A percentile compares a stretch with the other conserved stretches of the same genome.
Conservation (phyloP, 768 basidiomycete species). For the Collybiopsis luxurians region DNA sequence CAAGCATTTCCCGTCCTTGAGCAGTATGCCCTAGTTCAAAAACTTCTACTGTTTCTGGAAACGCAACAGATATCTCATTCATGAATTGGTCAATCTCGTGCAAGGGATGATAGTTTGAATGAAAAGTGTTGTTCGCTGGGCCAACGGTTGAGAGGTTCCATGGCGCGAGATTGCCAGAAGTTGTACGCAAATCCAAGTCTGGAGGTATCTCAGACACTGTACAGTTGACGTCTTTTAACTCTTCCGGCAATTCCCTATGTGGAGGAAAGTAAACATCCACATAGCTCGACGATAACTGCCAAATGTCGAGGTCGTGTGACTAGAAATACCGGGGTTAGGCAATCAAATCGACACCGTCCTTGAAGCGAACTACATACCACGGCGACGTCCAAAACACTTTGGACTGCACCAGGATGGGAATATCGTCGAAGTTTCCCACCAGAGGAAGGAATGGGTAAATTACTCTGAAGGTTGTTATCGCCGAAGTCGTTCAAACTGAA, state of each 20-base stretch:
- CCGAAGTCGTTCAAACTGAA: no score
- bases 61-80: constrained; percentile 37
- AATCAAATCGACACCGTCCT: background rate
- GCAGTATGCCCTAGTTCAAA: constrained; percentile 52
- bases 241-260: constrained; percentile 17
- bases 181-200: constrained; percentile 15
- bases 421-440: background rate
- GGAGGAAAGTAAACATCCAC: constrained; percentile 49
- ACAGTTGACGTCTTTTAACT: constrained; percentile 19
- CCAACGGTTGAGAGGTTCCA: constrained; percentile 23
- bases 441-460: background rate
- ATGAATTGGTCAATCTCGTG: constrained; percentile 54
- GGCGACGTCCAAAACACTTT: background rate
- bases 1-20: constrained; percentile 58
- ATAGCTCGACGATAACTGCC: constrained; percentile 43
- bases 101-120: constrained; percentile 52
- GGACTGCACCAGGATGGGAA: background rate
- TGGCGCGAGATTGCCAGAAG: constrained; percentile 5
- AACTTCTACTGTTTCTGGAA: constrained; percentile 47
- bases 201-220: constrained; percentile 6
- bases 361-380: background rate
- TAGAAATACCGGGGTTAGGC: background rate
- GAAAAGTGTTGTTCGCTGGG: constrained; percentile 35
- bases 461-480: no score
- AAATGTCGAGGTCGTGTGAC: constrained; percentile 40